Base-by-base conservation (phyloP, 345 rosid genomes). In the Citrus glauca region DNA sequence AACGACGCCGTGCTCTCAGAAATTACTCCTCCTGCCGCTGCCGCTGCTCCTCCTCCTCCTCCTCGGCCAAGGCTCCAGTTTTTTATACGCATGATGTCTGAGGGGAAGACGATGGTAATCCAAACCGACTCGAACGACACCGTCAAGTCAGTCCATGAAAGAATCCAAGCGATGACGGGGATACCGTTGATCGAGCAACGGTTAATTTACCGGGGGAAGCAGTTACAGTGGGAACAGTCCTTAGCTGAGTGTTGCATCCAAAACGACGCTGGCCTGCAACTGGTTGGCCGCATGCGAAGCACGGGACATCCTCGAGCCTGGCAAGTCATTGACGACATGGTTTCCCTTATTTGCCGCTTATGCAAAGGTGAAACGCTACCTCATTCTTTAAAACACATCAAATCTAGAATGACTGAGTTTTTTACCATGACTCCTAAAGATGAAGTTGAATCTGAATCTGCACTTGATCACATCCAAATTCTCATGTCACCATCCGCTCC, bases 231-330 rank as follows among this genome's bases (percentile, higher is more conserved):
- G 81, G 98, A 96, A 42, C 90, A 90, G 33, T 79, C 92, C 2
- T 82, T 96, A 7, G 84, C 88, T 6, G 87, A 90, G 42, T 96
- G 94, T 50, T 82, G 86, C 0, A 86, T 93, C 3, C 89, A 92
- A 68, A 90, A 91, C 19, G 99, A 96, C 63, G 89, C 95, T 1
- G 87, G 87, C 0, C 88, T 96, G 9, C 92, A 92, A 3, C 84
- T 96, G 7, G 95, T 91, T 0, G 98, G 93, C 22, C 80, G 97
- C 28, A 88, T 96, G 97, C 87, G 93, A 30, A 91, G 97, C 82
- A 92, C 97, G 0, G 85, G 84, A 66, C 89, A 91, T 70, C 98
- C 99, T 0, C 90, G 89, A 30, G 90, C 98, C 69, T 94, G 95
- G 85, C 97, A 89, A 67, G 69, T 89, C 22, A 82, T 92, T 3